A percentile compares a stretch with the other conserved stretches of the same genome.
phyloP scores from a whole-genome alignment of 352 stramenopile species.

The Pythium dissotocum region DNA sequence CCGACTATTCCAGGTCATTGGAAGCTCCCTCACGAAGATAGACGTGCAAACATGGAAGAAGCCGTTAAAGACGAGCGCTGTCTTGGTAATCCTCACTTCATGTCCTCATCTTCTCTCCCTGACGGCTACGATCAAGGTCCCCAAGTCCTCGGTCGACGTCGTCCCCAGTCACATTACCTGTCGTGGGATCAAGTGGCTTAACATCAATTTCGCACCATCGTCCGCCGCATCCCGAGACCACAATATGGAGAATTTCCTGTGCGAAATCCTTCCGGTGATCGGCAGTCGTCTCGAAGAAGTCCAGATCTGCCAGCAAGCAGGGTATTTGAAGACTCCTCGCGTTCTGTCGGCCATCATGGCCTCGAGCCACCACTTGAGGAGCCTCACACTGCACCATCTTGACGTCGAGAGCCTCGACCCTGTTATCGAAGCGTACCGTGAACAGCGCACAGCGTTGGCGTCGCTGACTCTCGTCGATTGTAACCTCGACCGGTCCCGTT shows the following conservation, averaged over 20 bases:
- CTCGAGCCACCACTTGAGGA: constrained; percentile 1
- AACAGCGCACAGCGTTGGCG: neutral
- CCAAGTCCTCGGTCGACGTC: neutral
- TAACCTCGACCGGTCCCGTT: neutral
- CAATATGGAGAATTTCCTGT: neutral
- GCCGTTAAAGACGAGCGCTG: neutral
- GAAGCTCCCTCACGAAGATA: neutral
- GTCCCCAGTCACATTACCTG: neutral
- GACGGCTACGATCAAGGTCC: neutral
- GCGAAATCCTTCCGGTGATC: neutral
- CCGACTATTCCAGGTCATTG: neutral
- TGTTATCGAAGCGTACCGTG: constrained; percentile 7
- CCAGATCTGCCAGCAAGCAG: neutral
- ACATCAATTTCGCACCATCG: neutral
- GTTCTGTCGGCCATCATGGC: neutral
- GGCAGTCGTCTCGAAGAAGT: neutral
- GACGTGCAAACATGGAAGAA: neutral
- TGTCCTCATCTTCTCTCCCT: constrained; percentile 8
- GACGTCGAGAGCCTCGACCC: constrained; percentile 12
- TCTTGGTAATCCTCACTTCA: neutral
- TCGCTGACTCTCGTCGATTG: neutral
- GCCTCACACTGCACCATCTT: constrained; percentile 13
- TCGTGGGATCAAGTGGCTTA: neutral
- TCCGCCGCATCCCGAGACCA: neutral
- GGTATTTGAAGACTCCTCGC: constrained; percentile 2